phyloP scores from a whole-genome alignment of 805 yeast species.

The Wickerhamomyces alni region DNA sequence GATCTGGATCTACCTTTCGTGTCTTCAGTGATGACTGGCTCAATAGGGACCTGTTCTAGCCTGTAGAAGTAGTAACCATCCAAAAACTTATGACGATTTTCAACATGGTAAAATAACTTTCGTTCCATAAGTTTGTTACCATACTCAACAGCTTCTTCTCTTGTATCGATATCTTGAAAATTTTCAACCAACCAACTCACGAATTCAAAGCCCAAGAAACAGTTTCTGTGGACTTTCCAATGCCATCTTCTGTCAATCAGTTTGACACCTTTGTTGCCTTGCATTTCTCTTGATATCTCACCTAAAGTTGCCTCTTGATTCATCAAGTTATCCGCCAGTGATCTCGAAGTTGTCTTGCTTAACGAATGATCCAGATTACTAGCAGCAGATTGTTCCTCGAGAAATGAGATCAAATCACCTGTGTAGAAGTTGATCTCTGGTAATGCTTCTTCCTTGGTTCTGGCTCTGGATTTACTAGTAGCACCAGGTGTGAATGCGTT shows the following conservation, averaged over 20 bases:
- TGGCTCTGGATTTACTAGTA: conserved; percentile 13
- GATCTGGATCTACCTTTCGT: conserved; percentile 6
- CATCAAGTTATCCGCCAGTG: conserved; percentile 29
- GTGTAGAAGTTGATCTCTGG: conserved; percentile 87
- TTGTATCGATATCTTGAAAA: conserved; percentile 69
- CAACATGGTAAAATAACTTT: conserved; percentile 76
- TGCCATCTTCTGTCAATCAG: conserved; percentile 89
- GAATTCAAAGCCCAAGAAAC: conserved; percentile 80
- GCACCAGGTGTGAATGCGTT: conserved; percentile 45
- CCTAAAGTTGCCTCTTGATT: conserved; percentile 43
- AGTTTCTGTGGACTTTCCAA: conserved; percentile 65
- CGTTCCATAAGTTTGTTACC: conserved; percentile 74
- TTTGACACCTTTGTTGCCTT: conserved; percentile 55
- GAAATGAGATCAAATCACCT: conserved; percentile 67
- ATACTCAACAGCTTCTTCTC: conserved; percentile 77
- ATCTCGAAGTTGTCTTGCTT: background rate
- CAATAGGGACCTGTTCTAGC: conserved; percentile 23
- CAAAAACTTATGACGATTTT: conserved; percentile 71
- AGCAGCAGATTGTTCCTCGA: conserved; percentile 38
- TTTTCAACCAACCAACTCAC: conserved; percentile 81
- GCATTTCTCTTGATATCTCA: conserved; percentile 60
- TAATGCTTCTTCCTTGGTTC: conserved; percentile 40
- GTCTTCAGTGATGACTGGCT: background rate
- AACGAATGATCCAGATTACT: conserved; percentile 5
- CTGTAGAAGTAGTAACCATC: conserved; percentile 93